Evolutionary conservation across 257 asterid genomes (phyloP).

Genomic region (Datura wrightii): DNA sequence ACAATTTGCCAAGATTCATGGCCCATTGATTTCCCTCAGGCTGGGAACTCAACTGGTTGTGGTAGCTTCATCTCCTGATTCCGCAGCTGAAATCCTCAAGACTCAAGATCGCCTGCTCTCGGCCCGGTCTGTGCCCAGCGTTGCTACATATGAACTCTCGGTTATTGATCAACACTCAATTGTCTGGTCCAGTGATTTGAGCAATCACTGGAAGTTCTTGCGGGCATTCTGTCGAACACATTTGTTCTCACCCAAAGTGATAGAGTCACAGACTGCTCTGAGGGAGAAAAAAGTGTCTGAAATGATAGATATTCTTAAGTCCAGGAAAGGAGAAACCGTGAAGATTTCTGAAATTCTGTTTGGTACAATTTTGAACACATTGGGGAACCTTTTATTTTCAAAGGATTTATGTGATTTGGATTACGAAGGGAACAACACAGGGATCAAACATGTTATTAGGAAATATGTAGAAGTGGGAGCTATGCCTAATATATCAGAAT

Average conservation of each 20-base stretch:
- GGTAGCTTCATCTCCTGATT: conserved; percentile 53
- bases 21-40: conserved; percentile 48
- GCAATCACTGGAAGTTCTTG: conserved; percentile 40
- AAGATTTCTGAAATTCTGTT: conserved; percentile 39
- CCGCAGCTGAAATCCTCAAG: conserved; percentile 49
- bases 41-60: conserved; percentile 44
- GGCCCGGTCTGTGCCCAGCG: conserved; percentile 41
- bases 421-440: conserved; percentile 30
- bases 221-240: conserved; percentile 40
- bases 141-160: neutral
- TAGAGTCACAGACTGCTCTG: conserved; percentile 36
- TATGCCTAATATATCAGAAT: conserved; percentile 46
- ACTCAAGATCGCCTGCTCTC: conserved; percentile 44
- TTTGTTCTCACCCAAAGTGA: conserved; percentile 45
- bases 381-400: conserved; percentile 41
- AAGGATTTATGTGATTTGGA: conserved; percentile 38
- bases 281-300: conserved; percentile 44
- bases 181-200: conserved; percentile 40
- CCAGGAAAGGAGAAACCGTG: conserved; percentile 35
- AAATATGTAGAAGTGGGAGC: conserved; percentile 25
- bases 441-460: conserved; percentile 39
- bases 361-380: conserved; percentile 43
- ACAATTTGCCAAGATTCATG: conserved; percentile 43
- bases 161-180: conserved; percentile 41
- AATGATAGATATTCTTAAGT: conserved; percentile 45